These are phyloP conservation scores for Toxoplasma gondii DNA, from an alignment of 169 alveolate species.

Conservation along the genomic window DNA sequence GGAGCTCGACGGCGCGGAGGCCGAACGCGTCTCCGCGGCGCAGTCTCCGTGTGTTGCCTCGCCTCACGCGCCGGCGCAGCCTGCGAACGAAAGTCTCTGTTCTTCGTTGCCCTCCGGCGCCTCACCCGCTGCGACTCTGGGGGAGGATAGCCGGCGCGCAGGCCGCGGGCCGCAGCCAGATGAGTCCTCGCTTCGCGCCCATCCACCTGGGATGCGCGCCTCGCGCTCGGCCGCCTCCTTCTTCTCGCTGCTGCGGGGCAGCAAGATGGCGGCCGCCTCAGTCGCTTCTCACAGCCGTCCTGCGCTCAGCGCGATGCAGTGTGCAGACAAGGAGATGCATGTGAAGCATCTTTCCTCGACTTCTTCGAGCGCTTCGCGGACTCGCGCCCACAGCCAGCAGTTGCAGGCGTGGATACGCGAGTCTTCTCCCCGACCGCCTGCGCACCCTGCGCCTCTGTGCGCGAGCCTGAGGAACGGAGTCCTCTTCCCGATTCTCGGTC, in stretches of 20 bases:
- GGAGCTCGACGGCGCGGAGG: neutral
- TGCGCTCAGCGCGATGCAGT: no score
- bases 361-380: no score
- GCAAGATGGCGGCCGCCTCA: neutral
- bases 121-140: no score
- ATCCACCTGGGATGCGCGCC: neutral
- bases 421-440: neutral
- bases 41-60: neutral
- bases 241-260: neutral
- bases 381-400: neutral
- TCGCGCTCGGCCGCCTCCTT: neutral
- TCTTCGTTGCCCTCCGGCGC: no score
- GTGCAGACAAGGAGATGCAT: no score
- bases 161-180: no score
- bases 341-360: no score
- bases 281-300: neutral
- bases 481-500: constrained; percentile 49
- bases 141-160: no score
- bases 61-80: neutral
- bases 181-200: no score
- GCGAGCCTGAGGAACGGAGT: constrained; percentile 51
- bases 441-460: neutral
- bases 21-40: neutral
- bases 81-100: no score
- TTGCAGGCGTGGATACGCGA: neutral